phyloP scores from a whole-genome alignment of 345 rosid genomes.

The Kandelia obovata region DNA sequence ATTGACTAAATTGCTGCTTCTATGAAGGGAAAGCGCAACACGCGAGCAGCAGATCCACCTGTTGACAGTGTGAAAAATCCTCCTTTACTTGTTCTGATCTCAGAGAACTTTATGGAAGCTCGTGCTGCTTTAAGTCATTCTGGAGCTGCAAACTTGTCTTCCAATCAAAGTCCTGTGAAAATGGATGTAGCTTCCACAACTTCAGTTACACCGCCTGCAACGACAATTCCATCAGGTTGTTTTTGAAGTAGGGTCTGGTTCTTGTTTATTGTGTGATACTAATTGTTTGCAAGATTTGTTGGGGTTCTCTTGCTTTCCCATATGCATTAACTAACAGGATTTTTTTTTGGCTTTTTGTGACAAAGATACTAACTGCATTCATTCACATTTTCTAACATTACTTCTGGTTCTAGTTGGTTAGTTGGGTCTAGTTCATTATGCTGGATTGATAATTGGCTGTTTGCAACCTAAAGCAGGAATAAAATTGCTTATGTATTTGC shows the following conservation, averaged over 20 bases:
- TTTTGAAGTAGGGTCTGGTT: conserved; percentile 11
- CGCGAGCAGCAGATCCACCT: conserved; percentile 58
- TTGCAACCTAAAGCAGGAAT: too few relatives aligned
- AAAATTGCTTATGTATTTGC: too few relatives aligned
- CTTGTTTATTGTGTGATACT: background rate
- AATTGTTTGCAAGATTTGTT: background rate
- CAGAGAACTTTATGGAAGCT: conserved; percentile 93
- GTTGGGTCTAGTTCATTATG: too few relatives aligned
- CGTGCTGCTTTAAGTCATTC: conserved; percentile 76
- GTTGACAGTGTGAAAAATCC: conserved; percentile 66
- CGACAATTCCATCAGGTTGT: conserved; percentile 67
- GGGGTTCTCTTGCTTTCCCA: too few relatives aligned
- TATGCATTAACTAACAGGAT: background rate
- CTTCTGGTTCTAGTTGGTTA: too few relatives aligned
- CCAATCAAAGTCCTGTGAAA: conserved; percentile 73
- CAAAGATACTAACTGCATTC: too few relatives aligned
- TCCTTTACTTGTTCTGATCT: conserved; percentile 75
- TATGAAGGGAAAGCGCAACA: conserved; percentile 73
- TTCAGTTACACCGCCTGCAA: conserved; percentile 57
- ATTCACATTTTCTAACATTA: too few relatives aligned
- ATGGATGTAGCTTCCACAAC: conserved; percentile 70
- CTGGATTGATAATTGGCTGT: too few relatives aligned
- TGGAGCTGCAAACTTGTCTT: conserved; percentile 57
- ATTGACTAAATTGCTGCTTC: conserved; percentile 21
- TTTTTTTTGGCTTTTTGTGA: background rate